Evolutionary conservation across 2,329 filamentous ascomycete genomes (phyloP).

Genomic region (Penicillium rolfsii): DNA sequence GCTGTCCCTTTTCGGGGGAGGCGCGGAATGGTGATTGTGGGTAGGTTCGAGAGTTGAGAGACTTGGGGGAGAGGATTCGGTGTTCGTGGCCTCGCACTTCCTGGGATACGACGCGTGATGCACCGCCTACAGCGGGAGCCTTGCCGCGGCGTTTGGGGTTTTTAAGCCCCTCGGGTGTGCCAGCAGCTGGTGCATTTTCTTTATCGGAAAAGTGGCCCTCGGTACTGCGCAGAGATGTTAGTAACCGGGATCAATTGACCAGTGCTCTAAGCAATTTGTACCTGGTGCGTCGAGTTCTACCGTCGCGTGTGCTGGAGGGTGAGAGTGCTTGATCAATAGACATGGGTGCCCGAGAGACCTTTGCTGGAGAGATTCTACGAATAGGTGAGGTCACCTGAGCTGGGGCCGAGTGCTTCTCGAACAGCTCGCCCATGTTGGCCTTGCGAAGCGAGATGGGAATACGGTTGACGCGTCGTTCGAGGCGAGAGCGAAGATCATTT

Average conservation of each 20-base stretch:
- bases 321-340: slow-evolving; percentile 37
- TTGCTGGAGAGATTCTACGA: slow-evolving; percentile 37
- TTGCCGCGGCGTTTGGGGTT: slow-evolving; percentile 71
- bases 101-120: slow-evolving; percentile 48
- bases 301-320: slow-evolving; percentile 34
- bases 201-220: slow-evolving; percentile 70
- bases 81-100: slow-evolving; percentile 51
- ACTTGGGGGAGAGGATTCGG: slow-evolving; percentile 78
- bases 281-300: slow-evolving; percentile 39
- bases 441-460: slow-evolving; percentile 80
- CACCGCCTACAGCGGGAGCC: slow-evolving; percentile 41
- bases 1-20: slow-evolving; percentile 47
- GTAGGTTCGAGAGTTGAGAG: slow-evolving; percentile 73
- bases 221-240: slow-evolving; percentile 53
- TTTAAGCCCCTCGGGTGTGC: slow-evolving; percentile 53
- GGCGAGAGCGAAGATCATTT: slow-evolving; percentile 78
- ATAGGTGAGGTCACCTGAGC: slow-evolving; percentile 36
- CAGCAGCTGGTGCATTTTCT: slow-evolving; percentile 63
- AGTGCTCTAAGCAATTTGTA: slow-evolving; percentile 26
- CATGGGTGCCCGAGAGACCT: slow-evolving; percentile 35
- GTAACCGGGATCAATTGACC: not conserved
- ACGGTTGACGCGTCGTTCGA: slow-evolving; percentile 91
- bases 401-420: slow-evolving; percentile 56
- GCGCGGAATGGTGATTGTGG: slow-evolving; percentile 59
- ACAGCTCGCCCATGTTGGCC: slow-evolving; percentile 78